Evolutionary conservation across 2,329 filamentous ascomycete species (phyloP), one percentile per base, ranked within the genome.

Genomic region (Penicillium sp.): DNA sequence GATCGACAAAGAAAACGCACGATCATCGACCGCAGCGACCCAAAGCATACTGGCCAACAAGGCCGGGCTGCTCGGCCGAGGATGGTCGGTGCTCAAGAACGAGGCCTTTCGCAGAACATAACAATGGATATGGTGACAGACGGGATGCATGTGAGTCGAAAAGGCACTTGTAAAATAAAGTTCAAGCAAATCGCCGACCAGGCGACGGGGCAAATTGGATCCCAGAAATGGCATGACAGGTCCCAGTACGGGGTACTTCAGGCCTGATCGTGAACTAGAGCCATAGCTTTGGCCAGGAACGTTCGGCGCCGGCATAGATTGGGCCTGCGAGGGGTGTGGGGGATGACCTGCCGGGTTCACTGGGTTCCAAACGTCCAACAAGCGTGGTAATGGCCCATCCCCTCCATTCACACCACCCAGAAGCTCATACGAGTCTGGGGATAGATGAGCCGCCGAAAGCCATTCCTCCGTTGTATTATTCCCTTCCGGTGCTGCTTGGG

Each of bases 11-110:
- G 92, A 92, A 44, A 92, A 85, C 10, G 92, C 91, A 70, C 96
- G 91, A 75, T 92, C 95, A 19, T 92, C 96, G 72, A 96, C 88
- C n/a, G 92, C 92, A 29, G 92, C 91, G 47, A 96, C 90, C 92
- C 92, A 97, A n/a, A 97, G 84, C 86, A 97, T 96, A 75, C 92
- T 96, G 37, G 93, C 91, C 26, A 97, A 81, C 46, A 97, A 80
- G 3, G 92, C 92, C 43, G 93, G 92, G 67, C 90, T 93, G 71
- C 92, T 96, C 55, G 83, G 82, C 58, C 93, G 84, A 27, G 93
- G 92, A 64, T 87, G 89, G 56, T 86, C 89, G n/a, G 85, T 85
- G 68, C 93, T 89, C 39, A 97, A 80, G 72, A 97, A 92, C 1
- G 93, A 93, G 60, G 87, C 84, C 73, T 95, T 96, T 62, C 93